Base-by-base conservation (phyloP, 1,139 yeast genomes). In the Kodamaea anthophila region DNA sequence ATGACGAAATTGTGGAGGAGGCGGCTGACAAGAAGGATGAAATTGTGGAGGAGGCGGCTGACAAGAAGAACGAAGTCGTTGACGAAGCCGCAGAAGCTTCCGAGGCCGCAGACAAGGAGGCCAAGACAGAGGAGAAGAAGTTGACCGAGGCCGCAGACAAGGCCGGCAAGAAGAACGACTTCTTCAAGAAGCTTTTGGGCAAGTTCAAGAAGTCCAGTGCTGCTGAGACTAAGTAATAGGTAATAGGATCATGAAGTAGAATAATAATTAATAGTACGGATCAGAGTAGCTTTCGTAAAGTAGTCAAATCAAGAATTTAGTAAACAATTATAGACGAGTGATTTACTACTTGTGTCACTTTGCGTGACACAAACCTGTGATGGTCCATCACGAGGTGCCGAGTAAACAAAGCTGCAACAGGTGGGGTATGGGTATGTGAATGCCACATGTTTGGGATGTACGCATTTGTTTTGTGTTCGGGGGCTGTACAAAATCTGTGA, bases 121-220 rank as follows among this genome's bases (percentile, higher is more conserved):
- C 38, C 24, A 56, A 52, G 35, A 51, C 41, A 32, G 61, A 62
- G 29, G 50, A 55, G 45, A 55, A 53, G 15, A 57, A 54, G 26
- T 52, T 49, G 35, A 47, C 48, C 9, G 28, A 23, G 21, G n/a
- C 32, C 9, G 55, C 47, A 30, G 61, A 54, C 31, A 60, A 57
- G 41, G 60, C 53, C 30, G 56, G 50, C 21, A 61, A 68, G 60
- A 71, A 70, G 68, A 62, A 61, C 46, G 63, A 65, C 39, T 55
- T 69, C 49, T 61, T 70, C 57, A 72, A 69, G 64, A 72, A 62
- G 53, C 52, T 70, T 34, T 47, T 67, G 39, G 50, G 55, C 42
- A 69, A 65, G 51, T 58, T 74, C 49, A 73, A 67, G 62, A 64
- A 65, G 52, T 51, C 42, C 12, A 49, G 53, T 34, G 47, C 61